Base-by-base conservation (phyloP, 768 basidiomycete genomes). In the Favolaschia claudopus region DNA sequence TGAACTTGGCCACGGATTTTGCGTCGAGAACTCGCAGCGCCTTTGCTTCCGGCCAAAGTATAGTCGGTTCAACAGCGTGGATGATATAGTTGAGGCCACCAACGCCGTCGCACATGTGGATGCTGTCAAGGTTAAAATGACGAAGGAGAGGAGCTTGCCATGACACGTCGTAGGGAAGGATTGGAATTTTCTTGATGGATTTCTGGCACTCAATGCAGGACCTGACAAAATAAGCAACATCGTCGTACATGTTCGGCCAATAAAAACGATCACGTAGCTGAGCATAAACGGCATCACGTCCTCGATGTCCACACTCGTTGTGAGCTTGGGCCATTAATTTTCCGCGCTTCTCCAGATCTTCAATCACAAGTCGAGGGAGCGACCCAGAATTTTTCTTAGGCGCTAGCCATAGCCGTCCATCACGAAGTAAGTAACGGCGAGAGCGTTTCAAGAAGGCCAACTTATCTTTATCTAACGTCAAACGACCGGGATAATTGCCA, bases 241-340 rank as follows among this genome's bases (percentile, higher is more conserved):
- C 58, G 15, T 66, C 57, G 33, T 68, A 63, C 69, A 76, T 70
- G 52, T 72, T 67, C 1, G 72, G 78, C 77, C 77, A 78, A 62
- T 73, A 76, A 33, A 67, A 73, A 0, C 67, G 57, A 5, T 75
- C 67, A 0, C 28, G 14, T 1, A 75, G 50, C 20, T 46, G 31
- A 10, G 42, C 38, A 51, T 67, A 72, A 0, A 68, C 70, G 0
- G 70, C 51, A n/a, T 76, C 69, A 0, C 67, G 49, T 67, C 36
- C 20, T n/a, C n/a, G n/a, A n/a, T n/a, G n/a, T n/a, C n/a, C n/a
- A n/a, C n/a, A n/a, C n/a, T n/a, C n/a, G n/a, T 72, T 66, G 33
- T 78, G 75, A 0, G 70, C 72, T 13, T 61, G 33, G 0, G 56
- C 58, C 5, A 76, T 42, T 1, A 76, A 40, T 7, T 57, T 53